Percentiles rank a stretch among this genome's conserved stretches.
These are phyloP conservation scores for Naematelia encephala DNA, from an alignment of 768 basidiomycete genomes.

Conservation along the genomic window DNA sequence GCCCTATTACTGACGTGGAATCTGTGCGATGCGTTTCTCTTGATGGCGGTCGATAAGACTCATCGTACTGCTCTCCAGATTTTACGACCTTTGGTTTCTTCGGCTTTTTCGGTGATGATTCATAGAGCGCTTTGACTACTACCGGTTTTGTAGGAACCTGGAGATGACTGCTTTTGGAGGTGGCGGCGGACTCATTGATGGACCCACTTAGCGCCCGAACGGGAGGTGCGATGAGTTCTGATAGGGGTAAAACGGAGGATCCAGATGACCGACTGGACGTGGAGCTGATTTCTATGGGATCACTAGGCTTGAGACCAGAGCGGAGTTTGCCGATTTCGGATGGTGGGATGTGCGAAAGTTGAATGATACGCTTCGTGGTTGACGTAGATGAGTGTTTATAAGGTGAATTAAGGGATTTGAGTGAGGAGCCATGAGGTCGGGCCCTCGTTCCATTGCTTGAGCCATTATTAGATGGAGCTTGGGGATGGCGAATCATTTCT, in stretches of 20 bases:
- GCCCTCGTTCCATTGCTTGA: too few species aligned
- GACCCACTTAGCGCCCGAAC: too few species aligned
- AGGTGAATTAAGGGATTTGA: too few species aligned
- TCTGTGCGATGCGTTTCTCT: not conserved
- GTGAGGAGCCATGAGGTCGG: too few species aligned
- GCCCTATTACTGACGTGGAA: not conserved
- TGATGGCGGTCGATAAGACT: not conserved
- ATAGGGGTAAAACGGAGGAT: not conserved
- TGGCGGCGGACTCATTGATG: too few species aligned
- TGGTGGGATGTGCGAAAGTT: not conserved
- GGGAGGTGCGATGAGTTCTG: not conserved
- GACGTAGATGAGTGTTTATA: too few species aligned
- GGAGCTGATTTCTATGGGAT: not conserved
- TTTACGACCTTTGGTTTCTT: not conserved
- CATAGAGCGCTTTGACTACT: not conserved
- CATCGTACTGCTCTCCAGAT: not conserved
- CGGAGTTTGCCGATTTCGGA: not conserved
- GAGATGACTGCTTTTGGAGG: not conserved
- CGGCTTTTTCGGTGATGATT: not conserved
- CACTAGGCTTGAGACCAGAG: not conserved
- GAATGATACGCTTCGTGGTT: not conserved
- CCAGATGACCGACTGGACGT: not conserved
- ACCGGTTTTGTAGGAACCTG: not conserved
- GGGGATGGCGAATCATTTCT: too few species aligned
- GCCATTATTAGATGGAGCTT: too few species aligned